Evolutionary conservation across 225 moss, liverwort and hornwort genomes (phyloP).

Genomic region (Bryoerythrophyllum caledonicum): DNA sequence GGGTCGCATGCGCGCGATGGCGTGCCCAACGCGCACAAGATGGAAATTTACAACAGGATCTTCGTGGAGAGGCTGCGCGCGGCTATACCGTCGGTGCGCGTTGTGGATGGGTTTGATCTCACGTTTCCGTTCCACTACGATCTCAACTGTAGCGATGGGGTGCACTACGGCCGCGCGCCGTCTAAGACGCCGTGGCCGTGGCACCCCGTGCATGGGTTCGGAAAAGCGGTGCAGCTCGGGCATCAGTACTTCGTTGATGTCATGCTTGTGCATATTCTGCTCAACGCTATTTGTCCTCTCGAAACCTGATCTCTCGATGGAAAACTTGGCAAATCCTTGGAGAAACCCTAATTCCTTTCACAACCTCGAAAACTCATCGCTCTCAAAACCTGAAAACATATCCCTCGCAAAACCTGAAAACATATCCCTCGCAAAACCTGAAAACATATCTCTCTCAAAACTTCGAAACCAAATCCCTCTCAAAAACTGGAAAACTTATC

Average conservation of each 20-base stretch:
- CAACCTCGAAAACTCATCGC: too few species aligned
- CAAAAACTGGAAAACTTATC: too few species aligned
- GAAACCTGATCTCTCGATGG: neutral
- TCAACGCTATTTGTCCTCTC: constrained; percentile 51
- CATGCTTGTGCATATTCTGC: constrained; percentile 58
- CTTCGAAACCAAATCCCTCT: too few species aligned
- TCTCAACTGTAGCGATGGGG: constrained; percentile 55
- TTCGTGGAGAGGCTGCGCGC: constrained; percentile 51
- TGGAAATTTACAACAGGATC: constrained; percentile 56
- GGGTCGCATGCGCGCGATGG: constrained; percentile 56
- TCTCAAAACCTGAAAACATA: too few species aligned
- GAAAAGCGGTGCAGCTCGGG: constrained; percentile 32
- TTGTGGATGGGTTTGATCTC: constrained; percentile 60
- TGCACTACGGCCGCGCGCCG: constrained; percentile 58
- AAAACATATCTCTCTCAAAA: too few species aligned
- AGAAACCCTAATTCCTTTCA: too few species aligned
- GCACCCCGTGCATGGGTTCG: constrained; percentile 1
- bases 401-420: too few species aligned
- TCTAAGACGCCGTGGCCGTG: constrained; percentile 51
- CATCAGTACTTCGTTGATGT: constrained; percentile 68
- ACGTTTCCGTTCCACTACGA: constrained; percentile 68
- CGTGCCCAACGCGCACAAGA: constrained; percentile 58
- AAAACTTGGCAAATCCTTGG: too few species aligned
- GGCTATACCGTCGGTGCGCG: too few species aligned
- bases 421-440: too few species aligned